phyloP scores from a whole-genome alignment of 768 basidiomycete genomes.

The Boletus tomentosulus region DNA sequence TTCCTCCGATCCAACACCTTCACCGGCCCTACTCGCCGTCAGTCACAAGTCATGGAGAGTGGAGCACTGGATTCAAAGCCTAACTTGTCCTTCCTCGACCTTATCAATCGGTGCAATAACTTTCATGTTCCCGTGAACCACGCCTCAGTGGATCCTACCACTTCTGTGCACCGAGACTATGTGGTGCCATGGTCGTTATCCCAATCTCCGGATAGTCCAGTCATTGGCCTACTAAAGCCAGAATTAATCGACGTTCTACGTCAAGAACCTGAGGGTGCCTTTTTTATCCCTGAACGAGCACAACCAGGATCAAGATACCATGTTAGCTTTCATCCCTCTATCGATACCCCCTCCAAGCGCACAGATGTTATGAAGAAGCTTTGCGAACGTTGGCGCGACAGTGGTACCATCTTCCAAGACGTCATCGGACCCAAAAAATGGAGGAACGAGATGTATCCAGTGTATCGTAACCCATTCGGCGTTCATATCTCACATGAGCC shows the following conservation, averaged over 20 bases:
- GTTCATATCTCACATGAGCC: constrained; percentile 34
- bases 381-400: constrained; percentile 74
- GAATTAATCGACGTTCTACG: constrained; percentile 51
- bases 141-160: constrained; percentile 20
- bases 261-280: constrained; percentile 42
- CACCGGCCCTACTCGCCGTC: too few species aligned
- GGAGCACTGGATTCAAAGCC: background rate
- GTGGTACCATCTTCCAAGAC: constrained; percentile 48
- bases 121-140: constrained; percentile 38
- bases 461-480: constrained; percentile 70
- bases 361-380: constrained; percentile 59
- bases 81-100: constrained; percentile 48
- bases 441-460: constrained; percentile 80
- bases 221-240: constrained; percentile 60
- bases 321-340: constrained; percentile 48
- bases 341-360: constrained; percentile 56
- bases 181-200: constrained; percentile 57
- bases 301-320: constrained; percentile 19
- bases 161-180: constrained; percentile 34
- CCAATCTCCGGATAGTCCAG: constrained; percentile 45
- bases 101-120: constrained; percentile 73
- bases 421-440: constrained; percentile 76
- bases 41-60: constrained; percentile 1
- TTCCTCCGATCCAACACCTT: too few species aligned
- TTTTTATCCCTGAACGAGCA: constrained; percentile 37